phyloP scores from a whole-genome alignment of 2,329 filamentous ascomycete species.

The Lecanosticta acicola region DNA sequence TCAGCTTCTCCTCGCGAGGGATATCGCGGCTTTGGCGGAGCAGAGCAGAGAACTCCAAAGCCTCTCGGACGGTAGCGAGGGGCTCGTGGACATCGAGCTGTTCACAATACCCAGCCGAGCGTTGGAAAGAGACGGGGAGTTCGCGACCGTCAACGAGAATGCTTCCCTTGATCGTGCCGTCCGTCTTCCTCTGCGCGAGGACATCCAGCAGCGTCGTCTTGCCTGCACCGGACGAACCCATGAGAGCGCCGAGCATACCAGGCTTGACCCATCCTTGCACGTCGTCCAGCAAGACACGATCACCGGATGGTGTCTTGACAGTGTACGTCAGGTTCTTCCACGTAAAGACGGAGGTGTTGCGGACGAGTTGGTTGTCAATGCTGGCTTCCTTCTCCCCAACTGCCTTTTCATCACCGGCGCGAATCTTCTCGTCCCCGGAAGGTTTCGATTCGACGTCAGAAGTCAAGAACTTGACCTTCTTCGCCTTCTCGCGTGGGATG shows the following conservation, averaged over 20 bases:
- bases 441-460: constrained; percentile 17
- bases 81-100: constrained; percentile 65
- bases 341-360: constrained; percentile 67
- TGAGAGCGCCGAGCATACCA: constrained; percentile 70
- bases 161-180: constrained; percentile 42
- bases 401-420: constrained; percentile 9
- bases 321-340: constrained; percentile 83
- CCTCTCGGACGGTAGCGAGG: constrained; percentile 61
- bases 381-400: constrained; percentile 8
- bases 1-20: constrained; percentile 57
- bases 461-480: constrained; percentile 29
- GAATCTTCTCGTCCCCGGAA: constrained; percentile 9
- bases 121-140: constrained; percentile 44
- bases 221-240: constrained; percentile 65
- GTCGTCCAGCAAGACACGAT: constrained; percentile 50
- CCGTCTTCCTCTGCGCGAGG: constrained; percentile 41
- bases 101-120: constrained; percentile 52
- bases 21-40: constrained; percentile 57
- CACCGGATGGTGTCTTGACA: constrained; percentile 47
- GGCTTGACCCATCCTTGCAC: constrained; percentile 70
- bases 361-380: constrained; percentile 40
- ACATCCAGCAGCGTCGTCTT: constrained; percentile 38
- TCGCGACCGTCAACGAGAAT: constrained; percentile 42
- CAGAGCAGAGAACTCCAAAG: constrained; percentile 60
- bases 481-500: constrained; percentile 56